Conservation (phyloP, 805 yeast species). For the Candida khao-thaluensis region DNA sequence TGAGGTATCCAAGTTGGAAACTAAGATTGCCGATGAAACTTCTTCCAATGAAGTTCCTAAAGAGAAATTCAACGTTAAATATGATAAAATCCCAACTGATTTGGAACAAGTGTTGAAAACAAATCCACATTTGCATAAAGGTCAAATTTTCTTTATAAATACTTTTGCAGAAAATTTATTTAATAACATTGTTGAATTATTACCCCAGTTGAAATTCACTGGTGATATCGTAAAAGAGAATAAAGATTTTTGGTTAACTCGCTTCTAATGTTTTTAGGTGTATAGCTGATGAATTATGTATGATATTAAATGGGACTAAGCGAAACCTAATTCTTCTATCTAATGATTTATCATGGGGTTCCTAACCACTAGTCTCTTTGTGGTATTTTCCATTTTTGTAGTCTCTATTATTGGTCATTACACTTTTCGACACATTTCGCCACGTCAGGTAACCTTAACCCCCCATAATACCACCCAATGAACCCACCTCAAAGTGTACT, state of each 20-base stretch:
- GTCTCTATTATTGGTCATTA: too few species aligned
- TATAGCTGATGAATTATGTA: too few species aligned
- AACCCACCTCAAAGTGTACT: too few species aligned
- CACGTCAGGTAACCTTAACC: too few species aligned
- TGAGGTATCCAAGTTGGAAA: constrained; percentile 59
- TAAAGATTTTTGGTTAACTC: constrained; percentile 51
- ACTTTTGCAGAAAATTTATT: constrained; percentile 81
- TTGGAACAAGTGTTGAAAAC: constrained; percentile 44
- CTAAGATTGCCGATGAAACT: constrained; percentile 12
- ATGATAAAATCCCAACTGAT: constrained; percentile 38
- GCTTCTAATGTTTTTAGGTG: too few species aligned
- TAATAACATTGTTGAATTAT: constrained; percentile 53
- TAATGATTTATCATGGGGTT: too few species aligned
- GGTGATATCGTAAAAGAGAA: constrained; percentile 53
- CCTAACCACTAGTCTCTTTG: too few species aligned
- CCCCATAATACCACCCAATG: too few species aligned
- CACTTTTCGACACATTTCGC: too few species aligned
- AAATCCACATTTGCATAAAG: constrained; percentile 56
- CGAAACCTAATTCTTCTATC: too few species aligned
- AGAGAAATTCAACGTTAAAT: constrained; percentile 12
- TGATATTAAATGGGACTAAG: too few species aligned
- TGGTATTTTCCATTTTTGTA: too few species aligned
- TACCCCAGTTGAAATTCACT: constrained; percentile 63
- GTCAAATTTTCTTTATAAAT: constrained; percentile 80
- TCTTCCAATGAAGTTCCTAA: background rate